These are phyloP conservation scores for Canariomyces notabilis DNA, from an alignment of 2,329 filamentous ascomycete genomes.

Conservation along the genomic window DNA sequence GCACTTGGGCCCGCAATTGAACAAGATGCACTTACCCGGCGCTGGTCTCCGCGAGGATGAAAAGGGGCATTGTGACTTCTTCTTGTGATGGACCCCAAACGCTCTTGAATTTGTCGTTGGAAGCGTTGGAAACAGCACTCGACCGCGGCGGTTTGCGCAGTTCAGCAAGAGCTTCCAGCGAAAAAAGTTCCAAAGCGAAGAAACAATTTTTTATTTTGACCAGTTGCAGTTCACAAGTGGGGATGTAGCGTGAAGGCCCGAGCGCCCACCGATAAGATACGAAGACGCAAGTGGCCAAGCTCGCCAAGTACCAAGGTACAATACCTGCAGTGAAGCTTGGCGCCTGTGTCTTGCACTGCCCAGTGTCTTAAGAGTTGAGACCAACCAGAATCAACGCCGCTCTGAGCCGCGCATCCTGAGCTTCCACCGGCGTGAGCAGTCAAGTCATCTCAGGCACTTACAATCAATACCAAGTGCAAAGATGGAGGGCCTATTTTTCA, in stretches of 20 bases:
- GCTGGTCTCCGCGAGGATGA: constrained; percentile 90
- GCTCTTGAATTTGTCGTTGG: constrained; percentile 21
- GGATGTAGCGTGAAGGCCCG: too few relatives aligned
- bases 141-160: constrained; percentile 22
- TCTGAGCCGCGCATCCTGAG: constrained; percentile 14
- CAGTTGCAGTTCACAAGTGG: constrained; percentile 24
- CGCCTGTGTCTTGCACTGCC: constrained; percentile 11
- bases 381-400: constrained; percentile 16
- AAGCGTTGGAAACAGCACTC: constrained; percentile 33
- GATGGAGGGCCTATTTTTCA: constrained; percentile 94
- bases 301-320: constrained; percentile 8
- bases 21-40: constrained; percentile 54
- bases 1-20: constrained; percentile 19
- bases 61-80: constrained; percentile 67
- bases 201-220: constrained; percentile 39
- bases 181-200: constrained; percentile 30
- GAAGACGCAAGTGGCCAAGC: too few relatives aligned
- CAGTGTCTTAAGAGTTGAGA: background rate
- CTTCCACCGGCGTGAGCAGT: constrained; percentile 12
- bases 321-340: background rate
- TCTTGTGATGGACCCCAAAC: constrained; percentile 16
- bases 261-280: constrained; percentile 12
- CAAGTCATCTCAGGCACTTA: constrained; percentile 16
- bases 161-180: constrained; percentile 28
- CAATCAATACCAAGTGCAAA: constrained; percentile 23